Conservation (phyloP, 1,284 basidiomycete species). For the Sanghuangporus weigelae region DNA sequence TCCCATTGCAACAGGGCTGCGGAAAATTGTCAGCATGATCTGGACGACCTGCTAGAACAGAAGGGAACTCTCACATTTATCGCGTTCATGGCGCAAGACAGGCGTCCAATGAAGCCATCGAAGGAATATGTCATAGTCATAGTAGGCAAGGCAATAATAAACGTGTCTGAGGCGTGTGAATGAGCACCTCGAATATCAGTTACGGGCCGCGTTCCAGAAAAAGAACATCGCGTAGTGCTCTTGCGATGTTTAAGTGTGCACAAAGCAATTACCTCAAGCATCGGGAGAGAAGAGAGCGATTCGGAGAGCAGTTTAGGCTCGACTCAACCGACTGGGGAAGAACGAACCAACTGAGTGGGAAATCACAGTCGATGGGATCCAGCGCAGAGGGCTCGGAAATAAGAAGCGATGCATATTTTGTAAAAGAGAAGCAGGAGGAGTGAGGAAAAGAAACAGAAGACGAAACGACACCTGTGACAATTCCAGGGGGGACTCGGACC, state of each 20-base stretch:
- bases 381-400: background rate
- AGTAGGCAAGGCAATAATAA: background rate
- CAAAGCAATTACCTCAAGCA: background rate
- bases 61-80: background rate
- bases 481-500: background rate
- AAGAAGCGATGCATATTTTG: background rate
- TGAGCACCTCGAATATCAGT: background rate
- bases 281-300: background rate
- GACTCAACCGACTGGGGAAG: background rate
- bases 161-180: background rate
- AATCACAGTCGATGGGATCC: background rate
- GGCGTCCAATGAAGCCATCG: background rate
- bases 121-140: conserved; percentile 2
- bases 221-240: background rate
- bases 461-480: background rate
- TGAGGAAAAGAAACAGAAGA: background rate
- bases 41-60: background rate
- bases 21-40: background rate
- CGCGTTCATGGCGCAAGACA: background rate
- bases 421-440: background rate
- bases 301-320: background rate
- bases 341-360: background rate
- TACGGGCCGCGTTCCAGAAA: background rate
- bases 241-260: background rate
- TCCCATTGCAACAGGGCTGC: background rate